A percentile compares a stretch with the other conserved stretches of the same genome.
These are phyloP conservation scores for Nothophytophthora sp. DNA, from an alignment of 352 stramenopile species.

Conservation along the genomic window DNA sequence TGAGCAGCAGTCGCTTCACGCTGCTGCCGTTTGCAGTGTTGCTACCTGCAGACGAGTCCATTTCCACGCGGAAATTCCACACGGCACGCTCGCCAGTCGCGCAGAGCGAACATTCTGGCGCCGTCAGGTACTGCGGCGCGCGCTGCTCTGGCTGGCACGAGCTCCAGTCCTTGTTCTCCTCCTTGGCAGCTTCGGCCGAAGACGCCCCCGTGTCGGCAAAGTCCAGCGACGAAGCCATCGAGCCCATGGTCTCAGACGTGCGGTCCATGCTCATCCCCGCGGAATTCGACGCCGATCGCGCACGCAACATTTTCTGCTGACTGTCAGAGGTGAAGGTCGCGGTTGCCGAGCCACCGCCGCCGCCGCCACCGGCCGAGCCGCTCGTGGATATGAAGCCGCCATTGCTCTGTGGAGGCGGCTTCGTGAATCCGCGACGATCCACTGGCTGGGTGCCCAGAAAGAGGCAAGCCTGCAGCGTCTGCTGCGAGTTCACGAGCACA, in stretches of 20 bases:
- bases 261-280: conserved; percentile 52
- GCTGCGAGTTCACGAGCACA: conserved; percentile 85
- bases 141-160: conserved; percentile 85
- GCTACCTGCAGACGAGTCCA: conserved; percentile 54
- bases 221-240: conserved; percentile 39
- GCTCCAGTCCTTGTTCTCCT: conserved; percentile 91
- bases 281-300: conserved; percentile 55
- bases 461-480: conserved; percentile 85
- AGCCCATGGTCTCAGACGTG: conserved; percentile 55
- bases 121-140: conserved; percentile 58
- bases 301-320: conserved; percentile 60
- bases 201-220: conserved; percentile 69
- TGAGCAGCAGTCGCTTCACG: conserved; percentile 82
- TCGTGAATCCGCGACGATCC: conserved; percentile 84
- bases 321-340: conserved; percentile 51
- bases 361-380: conserved; percentile 16
- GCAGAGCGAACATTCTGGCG: conserved; percentile 78
- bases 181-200: conserved; percentile 53
- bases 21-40: conserved; percentile 44
- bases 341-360: conserved; percentile 24
- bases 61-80: conserved; percentile 91
- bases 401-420: conserved; percentile 85
- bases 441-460: conserved; percentile 87
- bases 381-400: conserved; percentile 78
- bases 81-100: conserved; percentile 80